Percentiles rank a stretch among this genome's conserved stretches.
Conservation (phyloP, 2,329 filamentous ascomycete species). For the Cladosporium austrohemisphaericum region DNA sequence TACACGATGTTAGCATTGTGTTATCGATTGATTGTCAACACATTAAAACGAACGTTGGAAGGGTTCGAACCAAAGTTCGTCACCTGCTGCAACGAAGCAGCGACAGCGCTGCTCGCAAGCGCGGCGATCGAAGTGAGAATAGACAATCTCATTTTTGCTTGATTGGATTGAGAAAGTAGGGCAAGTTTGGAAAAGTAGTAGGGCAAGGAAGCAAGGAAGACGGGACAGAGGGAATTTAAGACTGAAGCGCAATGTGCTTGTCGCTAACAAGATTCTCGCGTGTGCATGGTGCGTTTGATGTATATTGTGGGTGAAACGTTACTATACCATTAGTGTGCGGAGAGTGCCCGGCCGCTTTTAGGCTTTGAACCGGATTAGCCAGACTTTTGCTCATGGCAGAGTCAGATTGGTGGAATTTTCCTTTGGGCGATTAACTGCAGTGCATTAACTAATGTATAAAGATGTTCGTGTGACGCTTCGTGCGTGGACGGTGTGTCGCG, state of each 20-base stretch:
- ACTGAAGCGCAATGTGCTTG: slow-evolving; percentile 8
- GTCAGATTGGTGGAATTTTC: slow-evolving; percentile 10
- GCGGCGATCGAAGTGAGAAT: slow-evolving; percentile 4
- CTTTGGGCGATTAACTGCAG: no score
- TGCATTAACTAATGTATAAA: no score
- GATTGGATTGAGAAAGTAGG: neutral
- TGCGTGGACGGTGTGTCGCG: no score
- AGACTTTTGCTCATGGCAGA: neutral
- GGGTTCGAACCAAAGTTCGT: slow-evolving; percentile 11
- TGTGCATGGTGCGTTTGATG: neutral
- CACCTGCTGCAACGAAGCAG: slow-evolving; percentile 11
- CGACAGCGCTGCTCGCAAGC: slow-evolving; percentile 2
- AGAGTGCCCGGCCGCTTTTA: neutral
- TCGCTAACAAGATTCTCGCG: slow-evolving; percentile 3
- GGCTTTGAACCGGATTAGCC: neutral
- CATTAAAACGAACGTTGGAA: neutral
- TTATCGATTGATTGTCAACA: neutral
- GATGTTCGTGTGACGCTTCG: no score
- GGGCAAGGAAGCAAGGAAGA: neutral
- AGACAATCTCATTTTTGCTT: slow-evolving; percentile 3
- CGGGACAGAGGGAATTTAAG: neutral
- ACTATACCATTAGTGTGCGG: slow-evolving; percentile 6
- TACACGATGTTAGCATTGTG: neutral
- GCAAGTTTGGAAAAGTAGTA: neutral
- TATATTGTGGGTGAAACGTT: slow-evolving; percentile 1